Base-by-base conservation (phyloP, 139 green algal genomes). In the Picochlorum sp. region DNA sequence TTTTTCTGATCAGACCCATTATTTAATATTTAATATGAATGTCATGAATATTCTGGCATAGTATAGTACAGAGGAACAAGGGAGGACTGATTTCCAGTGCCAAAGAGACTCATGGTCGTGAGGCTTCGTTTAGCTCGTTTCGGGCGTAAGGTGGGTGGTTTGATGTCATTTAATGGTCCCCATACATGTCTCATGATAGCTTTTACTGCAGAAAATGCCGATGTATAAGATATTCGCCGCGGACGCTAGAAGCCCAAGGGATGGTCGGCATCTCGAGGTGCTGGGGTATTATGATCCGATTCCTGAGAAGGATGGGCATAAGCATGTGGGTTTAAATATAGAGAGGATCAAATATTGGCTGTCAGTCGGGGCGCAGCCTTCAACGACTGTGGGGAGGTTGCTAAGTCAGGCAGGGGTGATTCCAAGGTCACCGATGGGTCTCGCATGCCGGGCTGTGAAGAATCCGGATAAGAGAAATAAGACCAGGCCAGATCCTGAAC, bases 321-420 rank as follows among this genome's bases (percentile, higher is more conserved):
- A 92, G 75, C 83, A 91, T 72, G 16, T 94, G 9, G 77, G 76
- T 14, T 71, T 95, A 14, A 85, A 92, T 60, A 79, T 90, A 4
- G 81, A 90, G 8, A 67, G 86, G 1, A 81, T 95, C 49, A 87
- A 87, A 74, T 95, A 91, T 63, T 95, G 88, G 88, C 73, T 95
- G 50, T 83, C 83, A 13, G 83, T 90, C 3, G 87, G 87, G 1
- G 87, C 88, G 0, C 81, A 90, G 75, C 88, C 88, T 1, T 86
- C 80, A 4, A 49, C 83, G 21, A 87, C 85, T 26, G 88, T 95
- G 21, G 76, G 72, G 4, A 45, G 77, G 4, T 63, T 95, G 37
- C 71, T 95, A 14, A 84, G 80, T 0, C 70, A 82, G 41, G 81
- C 81, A 20, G 86, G 84, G 4, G 50, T 95, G 10, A 78, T 92